Evolutionary conservation across 129 eudicot species (phyloP).

Genomic region (Kitagawia praeruptora): DNA sequence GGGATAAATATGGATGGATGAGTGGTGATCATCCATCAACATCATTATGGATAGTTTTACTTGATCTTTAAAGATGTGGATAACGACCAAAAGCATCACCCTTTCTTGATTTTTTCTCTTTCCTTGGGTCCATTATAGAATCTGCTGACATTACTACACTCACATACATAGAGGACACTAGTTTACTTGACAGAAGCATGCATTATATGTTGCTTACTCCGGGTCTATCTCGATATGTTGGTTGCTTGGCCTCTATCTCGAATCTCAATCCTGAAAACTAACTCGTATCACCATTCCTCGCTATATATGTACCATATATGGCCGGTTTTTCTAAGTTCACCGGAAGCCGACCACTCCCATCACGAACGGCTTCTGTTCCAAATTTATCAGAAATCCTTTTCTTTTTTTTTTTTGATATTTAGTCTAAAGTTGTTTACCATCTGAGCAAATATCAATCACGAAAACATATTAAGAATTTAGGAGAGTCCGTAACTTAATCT

Average conservation of each 20-base stretch:
- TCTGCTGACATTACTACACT: not conserved
- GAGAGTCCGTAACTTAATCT: too few relatives aligned
- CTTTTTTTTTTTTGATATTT: too few relatives aligned
- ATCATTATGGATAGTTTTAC: not conserved
- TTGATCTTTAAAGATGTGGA: not conserved
- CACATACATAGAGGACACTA: not conserved
- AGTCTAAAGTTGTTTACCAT: too few relatives aligned
- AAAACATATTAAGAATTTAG: too few relatives aligned
- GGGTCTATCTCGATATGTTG: too few relatives aligned
- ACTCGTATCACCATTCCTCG: not conserved
- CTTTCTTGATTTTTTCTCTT: not conserved
- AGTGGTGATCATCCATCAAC: not conserved
- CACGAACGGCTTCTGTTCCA: too few relatives aligned
- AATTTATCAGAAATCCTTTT: too few relatives aligned
- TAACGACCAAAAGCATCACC: not conserved
- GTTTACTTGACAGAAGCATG: not conserved
- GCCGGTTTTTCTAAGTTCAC: too few relatives aligned
- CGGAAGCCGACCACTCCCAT: too few relatives aligned
- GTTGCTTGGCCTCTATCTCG: not conserved
- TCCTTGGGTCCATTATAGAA: not conserved
- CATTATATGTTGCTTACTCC: not conserved
- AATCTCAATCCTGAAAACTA: not conserved
- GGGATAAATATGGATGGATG: conserved; percentile 1
- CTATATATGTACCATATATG: too few relatives aligned
- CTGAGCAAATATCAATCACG: too few relatives aligned